Conservation (phyloP, 2,329 filamentous ascomycete species). For the Aspergillus melleus region DNA sequence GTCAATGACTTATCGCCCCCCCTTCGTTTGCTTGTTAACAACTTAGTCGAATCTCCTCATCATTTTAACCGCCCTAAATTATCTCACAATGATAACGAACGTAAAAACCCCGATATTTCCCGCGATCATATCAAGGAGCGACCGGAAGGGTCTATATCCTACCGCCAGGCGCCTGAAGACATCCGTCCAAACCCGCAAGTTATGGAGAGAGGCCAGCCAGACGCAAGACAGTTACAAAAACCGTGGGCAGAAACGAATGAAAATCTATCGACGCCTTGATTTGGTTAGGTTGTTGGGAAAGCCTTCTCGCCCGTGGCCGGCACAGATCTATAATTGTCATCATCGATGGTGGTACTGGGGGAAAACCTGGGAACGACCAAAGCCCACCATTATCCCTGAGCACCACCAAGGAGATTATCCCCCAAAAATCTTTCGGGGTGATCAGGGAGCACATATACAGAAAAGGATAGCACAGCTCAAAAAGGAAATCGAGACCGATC, state of each 20-base stretch:
- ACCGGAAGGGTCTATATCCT: not conserved
- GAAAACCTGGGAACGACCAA: conserved; percentile 12
- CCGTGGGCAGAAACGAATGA: conserved; percentile 1
- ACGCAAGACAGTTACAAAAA: not conserved
- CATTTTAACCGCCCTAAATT: not conserved
- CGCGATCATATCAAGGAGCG: not conserved
- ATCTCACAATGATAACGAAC: not conserved
- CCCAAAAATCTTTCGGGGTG: conserved; percentile 20
- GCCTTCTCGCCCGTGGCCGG: conserved; percentile 2
- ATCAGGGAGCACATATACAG: conserved; percentile 22
- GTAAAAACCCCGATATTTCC: not conserved
- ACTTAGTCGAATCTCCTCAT: not conserved
- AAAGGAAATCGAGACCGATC: conserved; percentile 38
- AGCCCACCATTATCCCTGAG: not conserved
- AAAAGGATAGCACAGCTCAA: conserved; percentile 39
- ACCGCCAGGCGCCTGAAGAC: not conserved
- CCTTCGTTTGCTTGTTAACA: not conserved
- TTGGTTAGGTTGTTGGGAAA: not conserved
- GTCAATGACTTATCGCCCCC: not conserved
- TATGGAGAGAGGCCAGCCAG: conserved; percentile 10
- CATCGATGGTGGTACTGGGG: conserved; percentile 17
- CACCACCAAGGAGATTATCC: not conserved
- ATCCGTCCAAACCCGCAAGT: conserved; percentile 8
- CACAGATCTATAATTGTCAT: conserved; percentile 6
- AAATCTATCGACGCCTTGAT: conserved; percentile 3